phyloP scores from a whole-genome alignment of 441 rosid genomes.

The Hypseocharis bilobata region DNA sequence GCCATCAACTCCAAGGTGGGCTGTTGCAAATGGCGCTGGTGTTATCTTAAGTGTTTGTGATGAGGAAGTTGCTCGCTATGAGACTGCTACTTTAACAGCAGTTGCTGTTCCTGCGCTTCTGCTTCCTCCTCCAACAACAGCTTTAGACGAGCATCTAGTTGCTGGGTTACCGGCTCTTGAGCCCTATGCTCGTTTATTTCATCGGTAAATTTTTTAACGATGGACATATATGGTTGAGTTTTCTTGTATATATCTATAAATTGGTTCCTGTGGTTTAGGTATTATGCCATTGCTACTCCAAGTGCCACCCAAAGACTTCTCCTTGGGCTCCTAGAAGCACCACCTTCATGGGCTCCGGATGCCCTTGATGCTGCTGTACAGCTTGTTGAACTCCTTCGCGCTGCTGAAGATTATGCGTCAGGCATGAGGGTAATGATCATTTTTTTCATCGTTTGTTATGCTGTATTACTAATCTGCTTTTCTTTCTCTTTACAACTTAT shows the following conservation, averaged over 20 bases:
- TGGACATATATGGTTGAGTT: neutral
- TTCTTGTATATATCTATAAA: slow-evolving; percentile 4
- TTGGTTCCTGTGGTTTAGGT: slow-evolving; percentile 35
- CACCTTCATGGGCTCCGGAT: slow-evolving; percentile 99
- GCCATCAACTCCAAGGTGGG: slow-evolving; percentile 99
- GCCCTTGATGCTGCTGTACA: slow-evolving; percentile 99
- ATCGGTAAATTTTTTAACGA: slow-evolving; percentile 49
- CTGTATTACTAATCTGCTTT: no score
- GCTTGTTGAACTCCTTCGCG: slow-evolving; percentile 97
- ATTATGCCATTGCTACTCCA: slow-evolving; percentile 95
- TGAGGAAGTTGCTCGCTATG: slow-evolving; percentile 94
- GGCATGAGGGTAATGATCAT: slow-evolving; percentile 92
- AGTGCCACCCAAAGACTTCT: slow-evolving; percentile 98
- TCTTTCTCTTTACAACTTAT: no score
- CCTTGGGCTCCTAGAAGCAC: slow-evolving; percentile 96
- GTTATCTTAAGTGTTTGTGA: slow-evolving; percentile 96
- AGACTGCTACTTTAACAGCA: slow-evolving; percentile 90
- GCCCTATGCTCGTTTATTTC: slow-evolving; percentile 93
- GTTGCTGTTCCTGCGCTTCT: slow-evolving; percentile 97
- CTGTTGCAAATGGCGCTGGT: slow-evolving; percentile 99
- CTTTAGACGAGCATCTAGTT: slow-evolving; percentile 92
- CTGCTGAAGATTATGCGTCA: slow-evolving; percentile 93
- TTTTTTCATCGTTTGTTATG: no score
- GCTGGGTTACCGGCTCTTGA: slow-evolving; percentile 98
- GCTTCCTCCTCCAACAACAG: slow-evolving; percentile 94